A percentile compares a stretch with the other conserved stretches of the same genome.
Evolutionary conservation across 805 yeast species (phyloP).

Genomic region (Pichia scutulata): DNA sequence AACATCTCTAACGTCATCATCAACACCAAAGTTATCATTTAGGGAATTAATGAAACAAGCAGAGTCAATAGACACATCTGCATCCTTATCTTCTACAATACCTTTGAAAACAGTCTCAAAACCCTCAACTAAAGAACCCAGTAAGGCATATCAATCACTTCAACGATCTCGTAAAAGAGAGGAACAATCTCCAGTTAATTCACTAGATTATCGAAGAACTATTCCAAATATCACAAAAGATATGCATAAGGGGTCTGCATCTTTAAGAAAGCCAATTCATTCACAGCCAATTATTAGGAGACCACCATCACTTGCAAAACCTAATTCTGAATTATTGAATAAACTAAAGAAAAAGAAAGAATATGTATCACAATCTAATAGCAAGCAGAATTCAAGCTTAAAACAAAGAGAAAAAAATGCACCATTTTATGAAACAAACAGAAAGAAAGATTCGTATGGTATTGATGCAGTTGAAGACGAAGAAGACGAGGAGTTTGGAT

Average conservation of each 20-base stretch:
- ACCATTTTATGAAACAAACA: not conserved
- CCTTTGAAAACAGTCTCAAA: constrained; percentile 13
- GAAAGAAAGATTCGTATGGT: constrained; percentile 18
- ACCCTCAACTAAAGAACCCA: constrained; percentile 2
- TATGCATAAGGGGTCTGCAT: not conserved
- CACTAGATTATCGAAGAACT: not conserved
- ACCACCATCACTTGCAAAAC: constrained; percentile 37
- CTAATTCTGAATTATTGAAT: constrained; percentile 46
- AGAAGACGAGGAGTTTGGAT: constrained; percentile 25
- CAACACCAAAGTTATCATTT: constrained; percentile 46
- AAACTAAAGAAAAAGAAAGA: constrained; percentile 32
- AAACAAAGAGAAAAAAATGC: not conserved
- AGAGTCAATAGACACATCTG: constrained; percentile 44
- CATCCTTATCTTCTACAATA: constrained; percentile 34
- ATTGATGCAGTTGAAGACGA: constrained; percentile 28
- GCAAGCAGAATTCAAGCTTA: not conserved
- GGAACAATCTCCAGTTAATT: not conserved
- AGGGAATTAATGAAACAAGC: constrained; percentile 67
- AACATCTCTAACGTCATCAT: not conserved
- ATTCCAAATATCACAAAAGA: not conserved
- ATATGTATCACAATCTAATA: not conserved
- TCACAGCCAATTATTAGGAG: not conserved
- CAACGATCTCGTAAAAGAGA: constrained; percentile 10
- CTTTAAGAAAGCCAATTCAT: not conserved
- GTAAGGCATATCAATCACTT: constrained; percentile 10